These are phyloP conservation scores for Cadophora luteo-olivacea DNA, from an alignment of 2,329 filamentous ascomycete species.

Conservation along the genomic window DNA sequence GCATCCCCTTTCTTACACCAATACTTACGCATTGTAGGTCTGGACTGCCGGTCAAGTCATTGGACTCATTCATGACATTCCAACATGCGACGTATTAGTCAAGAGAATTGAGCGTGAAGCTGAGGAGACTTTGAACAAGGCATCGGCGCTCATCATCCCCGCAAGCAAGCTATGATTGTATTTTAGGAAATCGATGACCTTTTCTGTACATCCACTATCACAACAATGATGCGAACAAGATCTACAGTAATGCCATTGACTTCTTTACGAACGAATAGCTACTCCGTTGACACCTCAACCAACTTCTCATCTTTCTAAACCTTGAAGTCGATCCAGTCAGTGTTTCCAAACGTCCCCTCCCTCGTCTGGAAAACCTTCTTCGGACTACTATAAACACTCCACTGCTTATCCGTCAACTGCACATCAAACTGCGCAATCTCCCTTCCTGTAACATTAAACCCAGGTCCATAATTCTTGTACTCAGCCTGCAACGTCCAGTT, in stretches of 20 bases:
- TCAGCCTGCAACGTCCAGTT: slow-evolving; percentile 58
- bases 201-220: neutral
- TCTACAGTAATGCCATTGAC: neutral
- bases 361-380: slow-evolving; percentile 36
- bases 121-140: slow-evolving; percentile 67
- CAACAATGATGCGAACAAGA: neutral
- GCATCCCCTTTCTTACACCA: neutral
- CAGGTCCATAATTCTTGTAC: slow-evolving; percentile 56
- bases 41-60: slow-evolving; percentile 99
- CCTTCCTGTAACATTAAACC: slow-evolving; percentile 55
- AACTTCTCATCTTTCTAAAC: neutral
- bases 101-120: slow-evolving; percentile 80
- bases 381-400: slow-evolving; percentile 30
- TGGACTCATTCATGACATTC: slow-evolving; percentile 83
- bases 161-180: slow-evolving; percentile 56
- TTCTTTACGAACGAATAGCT: neutral
- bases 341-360: slow-evolving; percentile 35
- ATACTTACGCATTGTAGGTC: slow-evolving; percentile 59
- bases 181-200: slow-evolving; percentile 13
- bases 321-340: slow-evolving; percentile 36
- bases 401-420: slow-evolving; percentile 32
- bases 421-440: slow-evolving; percentile 29
- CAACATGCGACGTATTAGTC: slow-evolving; percentile 73
- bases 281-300: neutral
- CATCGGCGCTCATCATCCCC: slow-evolving; percentile 60